Base-by-base conservation (phyloP, 2,329 filamentous ascomycete genomes). In the Graphium sp. region DNA sequence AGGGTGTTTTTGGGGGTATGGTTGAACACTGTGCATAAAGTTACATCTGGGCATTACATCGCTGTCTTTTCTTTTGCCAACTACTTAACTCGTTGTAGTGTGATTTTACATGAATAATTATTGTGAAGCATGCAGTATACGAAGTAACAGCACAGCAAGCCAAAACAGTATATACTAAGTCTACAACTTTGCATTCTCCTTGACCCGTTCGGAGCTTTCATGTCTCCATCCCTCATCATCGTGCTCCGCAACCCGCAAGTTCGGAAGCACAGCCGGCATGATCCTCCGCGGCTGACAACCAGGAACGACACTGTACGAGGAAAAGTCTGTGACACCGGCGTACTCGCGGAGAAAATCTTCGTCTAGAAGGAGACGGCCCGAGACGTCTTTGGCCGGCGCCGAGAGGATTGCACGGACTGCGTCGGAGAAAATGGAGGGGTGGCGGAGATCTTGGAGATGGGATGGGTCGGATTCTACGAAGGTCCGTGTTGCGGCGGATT, bases 181-280 rank as follows among this genome's bases (percentile, higher is more conserved):
- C n/a, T n/a, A n/a, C n/a, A n/a, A n/a, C n/a, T n/a, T n/a, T n/a
- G n/a, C n/a, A n/a, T n/a, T n/a, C n/a, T n/a, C n/a, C n/a, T n/a
- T n/a, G n/a, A n/a, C n/a, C n/a, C n/a, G n/a, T n/a, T n/a, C n/a
- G n/a, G n/a, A n/a, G n/a, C n/a, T n/a, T n/a, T n/a, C n/a, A n/a
- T n/a, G n/a, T n/a, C n/a, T n/a, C n/a, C n/a, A n/a, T n/a, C 82
- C 81, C 47, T 91, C 80, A 41, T 91, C 82, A 34, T 75, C 70
- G 50, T 91, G 79, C 52, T 89, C 82, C 6, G 58, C 64, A 5
- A 91, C 81, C 3, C 59, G 66, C 39, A 91, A 43, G 36, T 75
- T 65, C 0, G 82, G 82, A 35, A 89, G 57, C 32, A 58, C 46
- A 0, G 47, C 54, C 0, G 83, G 83, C 79, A 91, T 85, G 37